Percentiles rank a stretch among this genome's conserved stretches.
Evolutionary conservation across 2,329 filamentous ascomycete genomes (phyloP).

Genomic region (Penicillium brasilianum): DNA sequence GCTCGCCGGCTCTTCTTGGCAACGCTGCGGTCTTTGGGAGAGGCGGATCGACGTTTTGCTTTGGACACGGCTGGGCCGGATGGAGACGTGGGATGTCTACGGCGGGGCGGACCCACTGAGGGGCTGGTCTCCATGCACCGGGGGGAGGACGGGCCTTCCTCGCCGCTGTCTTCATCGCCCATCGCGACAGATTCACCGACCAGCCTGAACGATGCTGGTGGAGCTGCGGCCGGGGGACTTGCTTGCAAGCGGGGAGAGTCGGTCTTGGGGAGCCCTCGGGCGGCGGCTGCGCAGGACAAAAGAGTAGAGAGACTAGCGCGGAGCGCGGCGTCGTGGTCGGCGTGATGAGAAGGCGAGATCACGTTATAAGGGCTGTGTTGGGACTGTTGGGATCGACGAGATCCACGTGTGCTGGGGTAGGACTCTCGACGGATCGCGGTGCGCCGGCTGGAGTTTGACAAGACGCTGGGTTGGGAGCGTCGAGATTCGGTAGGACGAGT

Average conservation of each 20-base stretch:
- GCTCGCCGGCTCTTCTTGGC: slow-evolving; percentile 44
- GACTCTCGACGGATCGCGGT: slow-evolving; percentile 47
- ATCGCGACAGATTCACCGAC: slow-evolving; percentile 65
- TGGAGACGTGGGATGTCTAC: slow-evolving; percentile 20
- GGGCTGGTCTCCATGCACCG: slow-evolving; percentile 27
- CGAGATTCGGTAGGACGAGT: slow-evolving; percentile 51
- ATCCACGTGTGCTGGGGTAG: slow-evolving; percentile 37
- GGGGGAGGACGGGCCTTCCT: slow-evolving; percentile 26
- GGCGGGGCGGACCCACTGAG: slow-evolving; percentile 30
- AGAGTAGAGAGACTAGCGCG: slow-evolving; percentile 93
- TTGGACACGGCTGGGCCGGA: slow-evolving; percentile 27
- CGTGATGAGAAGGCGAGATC: slow-evolving; percentile 75
- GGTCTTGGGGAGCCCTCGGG: slow-evolving; percentile 75
- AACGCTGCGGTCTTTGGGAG: slow-evolving; percentile 46
- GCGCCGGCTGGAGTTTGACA: slow-evolving; percentile 41
- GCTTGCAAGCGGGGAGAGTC: slow-evolving; percentile 38
- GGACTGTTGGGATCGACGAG: slow-evolving; percentile 43
- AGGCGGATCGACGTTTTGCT: slow-evolving; percentile 40
- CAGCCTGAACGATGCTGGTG: slow-evolving; percentile 61
- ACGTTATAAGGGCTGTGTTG: slow-evolving; percentile 67
- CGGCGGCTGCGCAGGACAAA: slow-evolving; percentile 91
- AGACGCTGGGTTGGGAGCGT: slow-evolving; percentile 56
- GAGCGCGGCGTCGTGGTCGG: slow-evolving; percentile 90
- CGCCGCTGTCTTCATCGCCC: slow-evolving; percentile 44
- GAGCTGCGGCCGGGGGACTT: slow-evolving; percentile 37